Conservation (phyloP, 2,329 filamentous ascomycete genomes). For the Aspergillus sp. region DNA sequence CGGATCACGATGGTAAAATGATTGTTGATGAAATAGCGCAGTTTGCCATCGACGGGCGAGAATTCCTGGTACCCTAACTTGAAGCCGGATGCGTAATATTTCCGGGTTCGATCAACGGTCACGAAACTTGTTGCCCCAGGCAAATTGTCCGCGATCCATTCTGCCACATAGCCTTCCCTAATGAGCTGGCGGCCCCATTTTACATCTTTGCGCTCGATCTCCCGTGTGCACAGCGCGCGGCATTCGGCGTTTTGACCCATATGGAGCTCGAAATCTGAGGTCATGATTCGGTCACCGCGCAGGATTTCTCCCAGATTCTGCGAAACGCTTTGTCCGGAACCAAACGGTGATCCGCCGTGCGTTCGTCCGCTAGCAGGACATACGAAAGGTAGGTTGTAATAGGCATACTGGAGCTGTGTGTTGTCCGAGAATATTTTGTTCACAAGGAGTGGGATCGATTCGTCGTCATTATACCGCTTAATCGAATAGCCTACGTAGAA, state of each 20-base stretch:
- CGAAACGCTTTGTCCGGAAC: conserved; percentile 74
- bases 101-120: conserved; percentile 77
- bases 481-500: conserved; percentile 71
- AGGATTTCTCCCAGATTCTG: conserved; percentile 86
- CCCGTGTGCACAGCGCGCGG: conserved; percentile 68
- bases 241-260: conserved; percentile 77
- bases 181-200: conserved; percentile 70
- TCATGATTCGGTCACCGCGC: conserved; percentile 79
- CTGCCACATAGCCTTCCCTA: conserved; percentile 76
- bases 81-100: conserved; percentile 89
- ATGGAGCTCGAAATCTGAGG: conserved; percentile 76
- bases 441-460: conserved; percentile 79
- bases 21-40: conserved; percentile 77
- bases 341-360: conserved; percentile 65
- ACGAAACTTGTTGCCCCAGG: conserved; percentile 87
- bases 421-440: conserved; percentile 92
- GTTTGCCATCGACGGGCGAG: conserved; percentile 58
- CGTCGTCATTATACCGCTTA: conserved; percentile 72
- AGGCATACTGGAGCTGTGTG: conserved; percentile 88
- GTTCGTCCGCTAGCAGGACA: conserved; percentile 72
- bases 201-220: conserved; percentile 65
- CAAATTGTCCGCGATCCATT: conserved; percentile 92
- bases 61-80: conserved; percentile 78
- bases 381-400: conserved; percentile 83
- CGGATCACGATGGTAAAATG: conserved; percentile 83